These are phyloP conservation scores for Thalassiosira profunda DNA, from an alignment of 108 stramenopile genomes.

Conservation along the genomic window DNA sequence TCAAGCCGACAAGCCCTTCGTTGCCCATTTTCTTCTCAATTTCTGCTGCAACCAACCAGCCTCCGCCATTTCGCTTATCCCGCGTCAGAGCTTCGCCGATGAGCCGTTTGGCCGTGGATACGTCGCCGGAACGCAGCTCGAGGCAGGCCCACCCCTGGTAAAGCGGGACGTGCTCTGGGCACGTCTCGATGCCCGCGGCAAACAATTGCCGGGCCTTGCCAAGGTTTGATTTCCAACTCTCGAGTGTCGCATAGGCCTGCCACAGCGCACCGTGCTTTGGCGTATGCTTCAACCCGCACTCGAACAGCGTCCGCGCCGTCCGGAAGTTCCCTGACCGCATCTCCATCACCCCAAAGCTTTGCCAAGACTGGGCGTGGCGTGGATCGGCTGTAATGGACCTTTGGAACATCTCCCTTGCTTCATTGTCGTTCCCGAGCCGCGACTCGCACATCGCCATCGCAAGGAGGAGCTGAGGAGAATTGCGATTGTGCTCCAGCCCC, in stretches of 20 bases:
- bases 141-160: constrained; percentile 85
- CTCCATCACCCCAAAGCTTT: constrained; percentile 93
- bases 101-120: constrained; percentile 63
- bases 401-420: constrained; percentile 73
- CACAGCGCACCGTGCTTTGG: constrained; percentile 84
- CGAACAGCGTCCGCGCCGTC: constrained; percentile 70
- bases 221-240: constrained; percentile 67
- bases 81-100: constrained; percentile 76
- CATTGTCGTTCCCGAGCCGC: constrained; percentile 71
- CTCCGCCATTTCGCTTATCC: constrained; percentile 73
- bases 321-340: constrained; percentile 77
- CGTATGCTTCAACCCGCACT: constrained; percentile 73
- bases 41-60: constrained; percentile 78
- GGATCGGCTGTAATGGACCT: constrained; percentile 58
- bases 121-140: constrained; percentile 70
- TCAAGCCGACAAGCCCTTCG: constrained; percentile 59
- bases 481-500: constrained; percentile 68
- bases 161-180: constrained; percentile 67
- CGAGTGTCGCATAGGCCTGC: constrained; percentile 79
- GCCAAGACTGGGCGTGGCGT: constrained; percentile 89
- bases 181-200: constrained; percentile 70
- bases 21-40: constrained; percentile 66
- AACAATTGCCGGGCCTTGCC: constrained; percentile 64
- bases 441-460: constrained; percentile 85
- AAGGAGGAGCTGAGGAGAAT: constrained; percentile 73